phyloP scores from a whole-genome alignment of 306 rosid genomes.

The Begonia fuchsioides region DNA sequence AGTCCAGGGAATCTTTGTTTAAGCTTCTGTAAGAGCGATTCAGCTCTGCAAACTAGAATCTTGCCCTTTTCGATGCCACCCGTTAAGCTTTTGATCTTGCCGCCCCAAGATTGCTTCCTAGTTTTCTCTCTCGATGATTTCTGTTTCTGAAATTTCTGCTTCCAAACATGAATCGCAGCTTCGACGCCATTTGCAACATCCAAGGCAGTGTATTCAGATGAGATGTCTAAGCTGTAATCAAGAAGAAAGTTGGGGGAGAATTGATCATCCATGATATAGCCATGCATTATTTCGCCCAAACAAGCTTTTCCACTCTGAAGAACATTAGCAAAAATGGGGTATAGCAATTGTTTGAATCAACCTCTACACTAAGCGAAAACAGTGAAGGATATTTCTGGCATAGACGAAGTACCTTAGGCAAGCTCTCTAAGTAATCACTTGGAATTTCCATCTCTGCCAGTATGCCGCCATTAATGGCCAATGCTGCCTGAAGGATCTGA shows the following conservation, averaged over 20 bases:
- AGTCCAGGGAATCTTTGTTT: conserved; percentile 29
- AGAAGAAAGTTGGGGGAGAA: conserved; percentile 31
- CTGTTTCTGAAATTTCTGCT: conserved; percentile 16
- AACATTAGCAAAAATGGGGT: neutral
- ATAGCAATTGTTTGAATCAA: no score
- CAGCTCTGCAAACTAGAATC: conserved; percentile 27
- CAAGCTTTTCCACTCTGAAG: conserved; percentile 29
- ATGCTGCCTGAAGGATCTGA: conserved; percentile 41
- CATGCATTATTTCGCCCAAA: conserved; percentile 20
- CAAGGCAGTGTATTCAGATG: conserved; percentile 27
- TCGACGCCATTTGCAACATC: conserved; percentile 37
- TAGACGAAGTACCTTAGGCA: conserved; percentile 23
- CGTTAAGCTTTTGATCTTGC: conserved; percentile 22
- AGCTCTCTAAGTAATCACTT: conserved; percentile 17
- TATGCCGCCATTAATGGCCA: conserved; percentile 29
- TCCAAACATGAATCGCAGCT: conserved; percentile 37
- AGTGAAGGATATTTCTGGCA: no score
- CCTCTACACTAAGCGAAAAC: no score
- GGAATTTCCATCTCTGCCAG: conserved; percentile 34
- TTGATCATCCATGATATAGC: conserved; percentile 18
- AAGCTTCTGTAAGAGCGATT: conserved; percentile 20
- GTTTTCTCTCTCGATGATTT: conserved; percentile 8
- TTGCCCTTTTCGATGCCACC: conserved; percentile 15
- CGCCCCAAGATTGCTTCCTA: conserved; percentile 29
- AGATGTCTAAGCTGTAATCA: conserved; percentile 25